A percentile compares a stretch with the other conserved stretches of the same genome.
These are phyloP conservation scores for Trichoderma sp. DNA, from an alignment of 2,329 filamentous ascomycete species.

Conservation along the genomic window DNA sequence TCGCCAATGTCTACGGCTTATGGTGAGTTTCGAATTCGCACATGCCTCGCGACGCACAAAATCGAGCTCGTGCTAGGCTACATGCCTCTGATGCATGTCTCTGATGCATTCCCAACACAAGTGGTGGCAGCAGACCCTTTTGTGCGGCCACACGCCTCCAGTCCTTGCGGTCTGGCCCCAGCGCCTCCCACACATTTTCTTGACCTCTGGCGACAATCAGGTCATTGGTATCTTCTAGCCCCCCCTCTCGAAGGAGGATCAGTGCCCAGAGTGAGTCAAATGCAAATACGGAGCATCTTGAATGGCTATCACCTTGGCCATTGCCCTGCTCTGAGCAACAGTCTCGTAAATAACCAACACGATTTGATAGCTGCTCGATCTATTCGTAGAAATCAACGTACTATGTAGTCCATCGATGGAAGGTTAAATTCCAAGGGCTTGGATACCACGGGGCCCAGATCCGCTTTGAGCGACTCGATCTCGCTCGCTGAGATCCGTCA, in stretches of 20 bases:
- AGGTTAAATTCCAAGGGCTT: not conserved
- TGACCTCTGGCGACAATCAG: not conserved
- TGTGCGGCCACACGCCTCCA: not conserved
- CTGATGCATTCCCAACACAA: not conserved
- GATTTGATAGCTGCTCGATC: not conserved
- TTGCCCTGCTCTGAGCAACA: not conserved
- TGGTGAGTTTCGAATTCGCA: not conserved
- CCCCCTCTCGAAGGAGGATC: not conserved
- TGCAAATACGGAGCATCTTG: not conserved
- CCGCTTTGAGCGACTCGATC: not conserved
- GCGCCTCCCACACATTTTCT: not conserved
- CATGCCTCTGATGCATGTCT: not conserved
- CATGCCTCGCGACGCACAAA: not conserved
- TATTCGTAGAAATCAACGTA: not conserved
- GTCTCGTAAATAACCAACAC: not conserved
- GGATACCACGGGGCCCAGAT: not conserved
- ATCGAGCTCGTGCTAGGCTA: slow-evolving; percentile 4
- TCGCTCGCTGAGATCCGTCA: not conserved
- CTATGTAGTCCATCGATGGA: not conserved
- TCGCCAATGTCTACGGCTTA: not conserved
- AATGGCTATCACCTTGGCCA: not conserved
- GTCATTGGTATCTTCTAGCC: not conserved
- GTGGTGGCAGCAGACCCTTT: not conserved
- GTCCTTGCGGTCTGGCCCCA: not conserved
- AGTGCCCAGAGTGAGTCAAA: not conserved